Evolutionary conservation across 768 basidiomycete genomes (phyloP).

Genomic region (Clitopilus hobsonii): DNA sequence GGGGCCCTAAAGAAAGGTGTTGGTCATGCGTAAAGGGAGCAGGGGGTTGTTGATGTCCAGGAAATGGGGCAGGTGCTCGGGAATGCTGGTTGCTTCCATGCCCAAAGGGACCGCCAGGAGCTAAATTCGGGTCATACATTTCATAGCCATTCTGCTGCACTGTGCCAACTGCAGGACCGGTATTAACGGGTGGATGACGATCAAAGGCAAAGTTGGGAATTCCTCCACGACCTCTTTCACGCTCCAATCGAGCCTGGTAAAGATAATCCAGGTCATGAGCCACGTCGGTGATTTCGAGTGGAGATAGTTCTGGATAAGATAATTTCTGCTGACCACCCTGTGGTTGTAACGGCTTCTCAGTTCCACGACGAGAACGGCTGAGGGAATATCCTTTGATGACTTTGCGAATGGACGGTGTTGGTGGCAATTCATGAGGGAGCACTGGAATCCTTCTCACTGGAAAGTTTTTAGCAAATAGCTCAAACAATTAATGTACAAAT

Average conservation of each 20-base stretch:
- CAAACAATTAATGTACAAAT: slow-evolving; percentile 16
- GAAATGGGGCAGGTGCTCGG: slow-evolving; percentile 3
- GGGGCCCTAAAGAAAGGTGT: background rate
- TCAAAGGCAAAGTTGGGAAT: slow-evolving; percentile 15
- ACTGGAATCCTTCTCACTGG: slow-evolving; percentile 61
- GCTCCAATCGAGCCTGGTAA: slow-evolving; percentile 36
- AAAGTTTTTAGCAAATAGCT: slow-evolving; percentile 2
- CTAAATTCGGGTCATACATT: slow-evolving; percentile 1
- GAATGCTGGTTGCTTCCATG: background rate
- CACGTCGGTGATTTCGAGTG: slow-evolving; percentile 45
- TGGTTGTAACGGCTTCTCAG: slow-evolving; percentile 18
- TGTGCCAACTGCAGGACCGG: slow-evolving; percentile 1
- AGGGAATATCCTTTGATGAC: slow-evolving; percentile 59
- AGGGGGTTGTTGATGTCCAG: slow-evolving; percentile 7
- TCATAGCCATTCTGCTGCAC: background rate
- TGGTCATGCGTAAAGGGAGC: slow-evolving; percentile 4
- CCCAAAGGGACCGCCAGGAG: background rate
- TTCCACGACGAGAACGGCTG: slow-evolving; percentile 18
- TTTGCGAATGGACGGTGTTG: slow-evolving; percentile 61
- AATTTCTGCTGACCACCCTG: slow-evolving; percentile 19
- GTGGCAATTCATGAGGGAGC: slow-evolving; percentile 44
- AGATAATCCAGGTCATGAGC: slow-evolving; percentile 51
- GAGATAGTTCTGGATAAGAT: slow-evolving; percentile 41
- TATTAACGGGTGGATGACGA: slow-evolving; percentile 6
- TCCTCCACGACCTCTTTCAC: slow-evolving; percentile 12